These are phyloP conservation scores for Striga asiatica DNA, from an alignment of 257 asterid species.

Conservation along the genomic window DNA sequence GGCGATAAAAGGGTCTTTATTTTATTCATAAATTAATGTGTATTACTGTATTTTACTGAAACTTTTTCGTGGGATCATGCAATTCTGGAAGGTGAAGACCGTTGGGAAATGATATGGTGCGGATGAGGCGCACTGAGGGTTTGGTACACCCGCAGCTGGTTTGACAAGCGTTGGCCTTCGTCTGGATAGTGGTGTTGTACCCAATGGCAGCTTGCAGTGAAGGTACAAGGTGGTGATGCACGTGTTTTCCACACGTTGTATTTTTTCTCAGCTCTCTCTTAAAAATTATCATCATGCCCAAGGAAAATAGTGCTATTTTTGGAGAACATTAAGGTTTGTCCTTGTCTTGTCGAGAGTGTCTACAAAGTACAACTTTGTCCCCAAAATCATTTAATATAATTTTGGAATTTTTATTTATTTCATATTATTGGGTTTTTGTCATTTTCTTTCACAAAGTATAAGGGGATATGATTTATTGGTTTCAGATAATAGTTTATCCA, in stretches of 20 bases:
- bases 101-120: constrained; percentile 19
- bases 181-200: constrained; percentile 5
- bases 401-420: no score
- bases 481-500: no score
- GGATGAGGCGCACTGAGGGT: constrained; percentile 1
- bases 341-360: constrained; percentile 18
- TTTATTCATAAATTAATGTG: constrained; percentile 21
- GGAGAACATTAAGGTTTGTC: constrained; percentile 33
- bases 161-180: constrained; percentile 9
- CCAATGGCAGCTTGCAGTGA: background rate
- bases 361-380: background rate
- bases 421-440: no score
- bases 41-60: background rate
- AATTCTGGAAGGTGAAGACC: constrained; percentile 25
- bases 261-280: background rate
- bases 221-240: constrained; percentile 12
- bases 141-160: constrained; percentile 10
- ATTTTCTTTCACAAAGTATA: no score
- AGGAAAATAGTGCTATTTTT: constrained; percentile 14
- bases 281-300: constrained; percentile 2
- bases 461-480: no score
- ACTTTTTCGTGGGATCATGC: constrained; percentile 13
- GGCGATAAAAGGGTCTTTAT: constrained; percentile 19
- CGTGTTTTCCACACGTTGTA: constrained; percentile 5
- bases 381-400: no score